phyloP scores from a whole-genome alignment of 2,329 filamentous ascomycete species.

The Sphaceloma murrayae region DNA sequence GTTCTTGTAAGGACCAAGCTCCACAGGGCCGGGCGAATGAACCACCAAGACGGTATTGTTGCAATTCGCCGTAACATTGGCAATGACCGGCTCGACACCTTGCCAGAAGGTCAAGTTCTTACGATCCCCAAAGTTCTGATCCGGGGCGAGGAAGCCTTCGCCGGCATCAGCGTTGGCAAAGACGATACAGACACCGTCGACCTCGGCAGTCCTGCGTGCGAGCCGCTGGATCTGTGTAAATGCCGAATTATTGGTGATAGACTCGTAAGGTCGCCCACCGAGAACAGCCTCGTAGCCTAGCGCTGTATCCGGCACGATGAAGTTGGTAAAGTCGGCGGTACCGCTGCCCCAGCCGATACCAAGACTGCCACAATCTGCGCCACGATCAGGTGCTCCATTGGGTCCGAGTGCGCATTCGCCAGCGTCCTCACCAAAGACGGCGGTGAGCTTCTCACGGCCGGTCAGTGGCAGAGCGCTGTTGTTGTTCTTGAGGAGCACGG shows the following conservation, averaged over 20 bases:
- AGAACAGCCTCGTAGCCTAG: constrained; percentile 24
- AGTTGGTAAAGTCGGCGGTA: constrained; percentile 30
- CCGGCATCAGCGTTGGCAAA: constrained; percentile 42
- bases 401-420: constrained; percentile 37
- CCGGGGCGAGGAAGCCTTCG: constrained; percentile 41
- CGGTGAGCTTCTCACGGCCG: constrained; percentile 38
- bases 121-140: constrained; percentile 37
- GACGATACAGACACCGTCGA: constrained; percentile 31
- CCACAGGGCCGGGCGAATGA: constrained; percentile 68
- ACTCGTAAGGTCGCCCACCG: constrained; percentile 22
- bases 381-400: constrained; percentile 39
- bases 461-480: constrained; percentile 36
- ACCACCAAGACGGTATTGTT: constrained; percentile 84
- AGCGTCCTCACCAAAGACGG: constrained; percentile 43
- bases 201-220: constrained; percentile 21
- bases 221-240: constrained; percentile 25
- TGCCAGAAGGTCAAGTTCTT: constrained; percentile 41
- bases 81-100: constrained; percentile 46
- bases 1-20: constrained; percentile 62
- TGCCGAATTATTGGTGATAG: constrained; percentile 24
- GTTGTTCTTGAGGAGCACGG: constrained; percentile 41
- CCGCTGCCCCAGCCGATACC: constrained; percentile 41
- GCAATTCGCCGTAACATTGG: constrained; percentile 63
- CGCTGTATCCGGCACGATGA: constrained; percentile 25
- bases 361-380: constrained; percentile 38